phyloP scores from a whole-genome alignment of 148 eudicot genomes.

The Pharnaceum exiguum region DNA sequence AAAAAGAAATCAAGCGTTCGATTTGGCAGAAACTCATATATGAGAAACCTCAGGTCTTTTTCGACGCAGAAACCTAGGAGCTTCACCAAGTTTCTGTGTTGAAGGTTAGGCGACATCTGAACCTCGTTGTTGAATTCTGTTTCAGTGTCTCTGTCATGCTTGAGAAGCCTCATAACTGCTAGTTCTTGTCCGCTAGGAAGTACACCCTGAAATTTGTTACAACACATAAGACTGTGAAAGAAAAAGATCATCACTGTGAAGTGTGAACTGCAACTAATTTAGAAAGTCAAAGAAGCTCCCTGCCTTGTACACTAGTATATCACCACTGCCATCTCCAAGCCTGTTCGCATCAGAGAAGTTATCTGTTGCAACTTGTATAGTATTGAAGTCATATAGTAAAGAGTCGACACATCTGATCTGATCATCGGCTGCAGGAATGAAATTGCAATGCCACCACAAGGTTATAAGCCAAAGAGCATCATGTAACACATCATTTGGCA shows the following conservation, averaged over 20 bases:
- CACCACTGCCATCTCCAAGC: slow-evolving; percentile 7
- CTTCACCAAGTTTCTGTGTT: slow-evolving; percentile 37
- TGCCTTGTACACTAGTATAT: too few species aligned
- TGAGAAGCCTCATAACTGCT: slow-evolving; percentile 6
- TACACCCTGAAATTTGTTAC: neutral
- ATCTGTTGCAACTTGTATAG: slow-evolving; percentile 16
- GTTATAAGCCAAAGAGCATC: too few species aligned
- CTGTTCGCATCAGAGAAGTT: slow-evolving; percentile 10
- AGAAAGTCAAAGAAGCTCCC: too few species aligned
- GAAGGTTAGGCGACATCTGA: slow-evolving; percentile 29
- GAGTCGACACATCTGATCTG: slow-evolving; percentile 2
- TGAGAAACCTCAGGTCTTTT: slow-evolving; percentile 27
- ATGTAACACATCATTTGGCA: too few species aligned
- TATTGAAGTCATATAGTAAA: slow-evolving; percentile 6
- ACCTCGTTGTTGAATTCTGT: slow-evolving; percentile 24
- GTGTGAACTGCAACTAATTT: too few species aligned
- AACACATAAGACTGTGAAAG: neutral
- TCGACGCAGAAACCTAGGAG: slow-evolving; percentile 32
- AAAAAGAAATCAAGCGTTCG: slow-evolving; percentile 39
- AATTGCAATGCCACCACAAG: too few species aligned
- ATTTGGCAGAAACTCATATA: slow-evolving; percentile 36
- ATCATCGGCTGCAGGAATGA: neutral
- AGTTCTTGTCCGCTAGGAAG: slow-evolving; percentile 14
- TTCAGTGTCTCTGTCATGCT: neutral
- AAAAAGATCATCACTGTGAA: too few species aligned